A percentile compares a stretch with the other conserved stretches of the same genome.
phyloP scores from a whole-genome alignment of 2,329 filamentous ascomycete species.

The Colletotrichum sp. region DNA sequence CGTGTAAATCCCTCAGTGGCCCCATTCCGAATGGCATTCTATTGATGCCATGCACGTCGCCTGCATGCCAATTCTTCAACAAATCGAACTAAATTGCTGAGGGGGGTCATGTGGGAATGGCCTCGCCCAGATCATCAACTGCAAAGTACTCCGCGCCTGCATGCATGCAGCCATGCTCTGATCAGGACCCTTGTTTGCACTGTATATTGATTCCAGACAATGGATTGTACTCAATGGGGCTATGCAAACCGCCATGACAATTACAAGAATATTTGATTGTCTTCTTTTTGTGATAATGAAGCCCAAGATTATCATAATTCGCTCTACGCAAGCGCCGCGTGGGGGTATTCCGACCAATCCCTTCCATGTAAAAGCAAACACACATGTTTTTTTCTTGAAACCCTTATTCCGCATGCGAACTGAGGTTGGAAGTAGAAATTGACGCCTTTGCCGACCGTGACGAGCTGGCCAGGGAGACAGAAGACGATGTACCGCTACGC shows the following conservation, averaged over 20 bases:
- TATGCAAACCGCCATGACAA: not conserved
- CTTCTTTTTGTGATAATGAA: not conserved
- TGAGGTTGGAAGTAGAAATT: not conserved
- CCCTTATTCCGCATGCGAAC: not conserved
- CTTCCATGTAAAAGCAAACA: not conserved
- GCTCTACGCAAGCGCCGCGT: not conserved
- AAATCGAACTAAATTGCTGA: not conserved
- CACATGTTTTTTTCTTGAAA: not conserved
- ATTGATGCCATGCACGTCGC: not conserved
- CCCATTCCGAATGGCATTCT: not conserved
- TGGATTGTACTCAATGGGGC: not conserved
- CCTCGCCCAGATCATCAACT: not conserved
- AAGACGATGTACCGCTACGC: conserved; percentile 24
- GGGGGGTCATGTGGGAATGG: not conserved
- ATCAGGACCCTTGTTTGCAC: not conserved
- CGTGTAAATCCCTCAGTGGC: conserved; percentile 10
- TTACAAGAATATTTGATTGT: not conserved
- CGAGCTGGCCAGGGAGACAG: conserved; percentile 14
- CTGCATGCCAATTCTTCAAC: not conserved
- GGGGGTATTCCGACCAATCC: not conserved
- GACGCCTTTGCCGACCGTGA: conserved; percentile 5
- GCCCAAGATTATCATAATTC: not conserved
- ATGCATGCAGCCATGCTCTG: not conserved
- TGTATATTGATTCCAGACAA: not conserved
- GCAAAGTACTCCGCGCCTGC: not conserved